These are phyloP conservation scores for Datura wrightii DNA, from an alignment of 257 asterid species.

Conservation along the genomic window DNA sequence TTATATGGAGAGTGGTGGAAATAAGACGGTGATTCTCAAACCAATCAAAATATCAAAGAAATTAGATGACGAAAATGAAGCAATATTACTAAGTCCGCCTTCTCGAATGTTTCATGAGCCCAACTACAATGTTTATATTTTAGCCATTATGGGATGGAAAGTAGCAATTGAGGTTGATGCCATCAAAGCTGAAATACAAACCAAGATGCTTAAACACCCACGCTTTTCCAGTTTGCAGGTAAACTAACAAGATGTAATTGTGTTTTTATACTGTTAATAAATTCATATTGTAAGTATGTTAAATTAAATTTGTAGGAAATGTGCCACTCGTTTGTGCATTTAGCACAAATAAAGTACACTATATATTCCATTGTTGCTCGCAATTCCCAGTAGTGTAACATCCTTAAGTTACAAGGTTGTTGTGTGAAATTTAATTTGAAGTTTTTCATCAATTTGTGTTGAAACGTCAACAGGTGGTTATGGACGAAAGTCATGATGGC, in stretches of 20 bases:
- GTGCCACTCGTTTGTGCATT: too few relatives aligned
- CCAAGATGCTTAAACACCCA: conserved; percentile 19
- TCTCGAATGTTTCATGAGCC: conserved; percentile 22
- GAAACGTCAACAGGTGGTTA: background rate
- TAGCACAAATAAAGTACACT: too few relatives aligned
- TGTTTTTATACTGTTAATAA: too few relatives aligned
- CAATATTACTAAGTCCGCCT: background rate
- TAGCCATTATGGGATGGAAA: conserved; percentile 27
- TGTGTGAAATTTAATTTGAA: too few relatives aligned
- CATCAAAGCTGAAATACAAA: background rate
- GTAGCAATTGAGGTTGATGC: background rate
- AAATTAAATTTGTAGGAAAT: too few relatives aligned
- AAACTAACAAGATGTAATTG: too few relatives aligned
- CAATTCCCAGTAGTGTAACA: too few relatives aligned
- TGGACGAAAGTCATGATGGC: background rate
- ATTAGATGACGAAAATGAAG: background rate
- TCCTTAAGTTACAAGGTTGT: too few relatives aligned
- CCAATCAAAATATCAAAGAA: background rate
- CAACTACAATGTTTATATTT: background rate
- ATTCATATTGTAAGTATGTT: too few relatives aligned
- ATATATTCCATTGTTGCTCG: too few relatives aligned
- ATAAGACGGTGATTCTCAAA: background rate
- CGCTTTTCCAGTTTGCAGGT: conserved; percentile 25
- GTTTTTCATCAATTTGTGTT: too few relatives aligned
- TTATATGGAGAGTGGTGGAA: too few relatives aligned